A percentile compares a stretch with the other conserved stretches of the same genome.
These are phyloP conservation scores for Adenanthera pavonina DNA, from an alignment of 306 rosid species.

Conservation along the genomic window DNA sequence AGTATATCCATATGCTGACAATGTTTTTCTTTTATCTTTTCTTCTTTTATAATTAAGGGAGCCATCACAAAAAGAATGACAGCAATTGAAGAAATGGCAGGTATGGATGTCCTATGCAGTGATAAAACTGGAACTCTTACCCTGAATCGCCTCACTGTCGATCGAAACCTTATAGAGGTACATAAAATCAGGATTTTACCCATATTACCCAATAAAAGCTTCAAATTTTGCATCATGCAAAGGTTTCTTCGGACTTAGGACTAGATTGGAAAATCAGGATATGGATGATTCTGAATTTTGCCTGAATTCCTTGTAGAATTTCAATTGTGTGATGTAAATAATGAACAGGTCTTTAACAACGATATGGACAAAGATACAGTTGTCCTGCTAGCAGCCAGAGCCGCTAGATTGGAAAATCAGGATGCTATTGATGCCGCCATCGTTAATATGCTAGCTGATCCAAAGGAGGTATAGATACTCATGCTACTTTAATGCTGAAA, in stretches of 20 bases:
- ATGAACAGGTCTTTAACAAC: constrained; percentile 70
- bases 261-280: too few relatives aligned
- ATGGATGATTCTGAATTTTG: constrained; percentile 7
- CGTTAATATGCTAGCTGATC: constrained; percentile 82
- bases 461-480: constrained; percentile 67
- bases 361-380: constrained; percentile 72
- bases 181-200: constrained; percentile 9
- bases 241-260: constrained; percentile 6
- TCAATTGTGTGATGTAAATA: constrained; percentile 13
- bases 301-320: constrained; percentile 16
- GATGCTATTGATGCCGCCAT: constrained; percentile 89
- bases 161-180: constrained; percentile 77
- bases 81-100: constrained; percentile 96
- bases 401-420: constrained; percentile 83
- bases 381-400: constrained; percentile 83
- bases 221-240: constrained; percentile 20
- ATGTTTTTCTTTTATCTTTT: constrained; percentile 7
- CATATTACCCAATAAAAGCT: constrained; percentile 8
- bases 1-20: constrained; percentile 33
- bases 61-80: constrained; percentile 95
- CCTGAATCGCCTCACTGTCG: constrained; percentile 81
- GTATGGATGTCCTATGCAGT: constrained; percentile 93
- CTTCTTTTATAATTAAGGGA: constrained; percentile 56
- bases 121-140: constrained; percentile 95
- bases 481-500: constrained; percentile 1